These are phyloP conservation scores for Fusarium pseudonygamai DNA, from an alignment of 2,329 filamentous ascomycete species.

Conservation along the genomic window DNA sequence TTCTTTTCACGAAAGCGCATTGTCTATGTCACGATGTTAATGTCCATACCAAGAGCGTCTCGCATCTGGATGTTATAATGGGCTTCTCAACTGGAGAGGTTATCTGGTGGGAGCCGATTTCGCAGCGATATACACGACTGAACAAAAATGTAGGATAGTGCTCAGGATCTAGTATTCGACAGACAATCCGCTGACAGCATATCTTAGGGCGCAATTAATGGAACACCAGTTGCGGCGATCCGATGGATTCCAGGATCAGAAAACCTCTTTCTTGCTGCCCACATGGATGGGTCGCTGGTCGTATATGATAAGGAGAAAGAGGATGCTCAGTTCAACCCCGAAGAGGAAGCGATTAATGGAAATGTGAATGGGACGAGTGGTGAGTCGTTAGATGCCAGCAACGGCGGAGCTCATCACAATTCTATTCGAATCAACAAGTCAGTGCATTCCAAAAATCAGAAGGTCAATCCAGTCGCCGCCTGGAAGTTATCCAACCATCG, in stretches of 20 bases:
- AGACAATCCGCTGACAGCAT: constrained; percentile 13
- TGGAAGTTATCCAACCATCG: constrained; percentile 94
- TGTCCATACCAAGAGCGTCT: constrained; percentile 77
- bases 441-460: constrained; percentile 92
- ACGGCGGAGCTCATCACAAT: constrained; percentile 49
- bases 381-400: constrained; percentile 49
- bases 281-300: constrained; percentile 89
- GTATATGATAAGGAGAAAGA: constrained; percentile 99
- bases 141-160: constrained; percentile 83
- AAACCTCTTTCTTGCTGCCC: constrained; percentile 88
- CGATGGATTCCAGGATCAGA: constrained; percentile 95
- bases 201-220: constrained; percentile 82
- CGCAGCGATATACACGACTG: constrained; percentile 91
- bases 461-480: constrained; percentile 87
- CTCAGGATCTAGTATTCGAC: neutral
- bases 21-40: constrained; percentile 96
- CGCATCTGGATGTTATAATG: constrained; percentile 91
- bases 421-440: constrained; percentile 84
- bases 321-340: constrained; percentile 79
- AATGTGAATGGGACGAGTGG: constrained; percentile 52
- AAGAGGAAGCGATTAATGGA: constrained; percentile 68
- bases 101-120: constrained; percentile 98
- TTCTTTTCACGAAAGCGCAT: constrained; percentile 96
- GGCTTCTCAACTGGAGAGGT: constrained; percentile 97
- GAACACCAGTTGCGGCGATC: constrained; percentile 85